phyloP scores from a whole-genome alignment of 305 asterid genomes.

The Fraxinus paxiana region DNA sequence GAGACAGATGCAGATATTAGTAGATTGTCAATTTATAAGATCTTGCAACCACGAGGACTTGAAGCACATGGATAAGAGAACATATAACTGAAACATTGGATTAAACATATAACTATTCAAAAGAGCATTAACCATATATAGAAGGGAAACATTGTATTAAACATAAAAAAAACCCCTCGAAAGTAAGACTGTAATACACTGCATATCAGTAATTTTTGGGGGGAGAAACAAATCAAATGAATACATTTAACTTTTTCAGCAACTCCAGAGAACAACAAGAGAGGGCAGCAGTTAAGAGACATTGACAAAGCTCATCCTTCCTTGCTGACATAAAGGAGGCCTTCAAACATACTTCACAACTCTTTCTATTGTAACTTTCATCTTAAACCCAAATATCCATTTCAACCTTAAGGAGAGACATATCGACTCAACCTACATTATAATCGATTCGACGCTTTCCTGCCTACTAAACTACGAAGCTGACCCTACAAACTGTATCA shows the following conservation, averaged over 20 bases:
- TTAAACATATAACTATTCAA: background rate
- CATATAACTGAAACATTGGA: background rate
- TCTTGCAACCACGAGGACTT: background rate
- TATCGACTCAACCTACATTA: background rate
- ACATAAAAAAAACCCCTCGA: background rate
- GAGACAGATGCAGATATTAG: background rate
- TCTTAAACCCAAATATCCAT: background rate
- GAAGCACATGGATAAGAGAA: background rate
- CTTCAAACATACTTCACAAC: background rate
- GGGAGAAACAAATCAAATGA: background rate
- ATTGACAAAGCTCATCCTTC: slow-evolving; percentile 1
- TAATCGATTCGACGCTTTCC: background rate
- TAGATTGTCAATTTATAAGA: background rate
- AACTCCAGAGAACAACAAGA: background rate
- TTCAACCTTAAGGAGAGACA: background rate
- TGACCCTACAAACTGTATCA: slow-evolving; percentile 2
- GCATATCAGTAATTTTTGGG: background rate
- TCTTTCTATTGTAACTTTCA: background rate
- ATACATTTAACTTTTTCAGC: background rate
- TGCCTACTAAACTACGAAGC: background rate
- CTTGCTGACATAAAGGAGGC: background rate
- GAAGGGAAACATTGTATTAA: background rate
- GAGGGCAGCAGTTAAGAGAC: background rate
- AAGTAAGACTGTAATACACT: background rate
- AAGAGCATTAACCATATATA: background rate